Evolutionary conservation across 257 asterid species (phyloP), one percentile per base, ranked within the genome.

Genomic region (Jasminum sambac): DNA sequence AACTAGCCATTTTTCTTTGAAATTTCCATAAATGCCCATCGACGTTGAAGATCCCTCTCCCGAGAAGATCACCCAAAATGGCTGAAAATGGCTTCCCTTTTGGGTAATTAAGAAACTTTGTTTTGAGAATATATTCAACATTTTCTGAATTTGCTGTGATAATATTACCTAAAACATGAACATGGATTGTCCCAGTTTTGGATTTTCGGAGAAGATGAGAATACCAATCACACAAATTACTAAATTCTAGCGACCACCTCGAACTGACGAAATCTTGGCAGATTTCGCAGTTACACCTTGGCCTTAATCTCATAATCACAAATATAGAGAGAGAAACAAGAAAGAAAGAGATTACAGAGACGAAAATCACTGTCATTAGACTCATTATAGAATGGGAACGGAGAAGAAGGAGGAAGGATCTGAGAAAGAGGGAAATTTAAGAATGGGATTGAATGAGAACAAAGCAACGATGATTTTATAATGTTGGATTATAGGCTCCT

Each of bases 161-260:
- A 0, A 90, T 74, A 38, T 86, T 91, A 8, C 84, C 82, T 19
- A 88, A 89, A 2, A 90, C 90, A 43, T 90, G 98, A 10, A 92
- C 75, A 13, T 85, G 93, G 11, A 90, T 86, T 0, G 97, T 88
- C 21, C 94, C 94, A 3, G 87, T 83, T 0, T 91, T 77, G 2
- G 91, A 85, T 5, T 81, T 76, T 0, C 82, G 74, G 0, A 92
- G 86, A 1, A 92, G 91, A 72, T 88, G 84, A 13, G 97, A 39
- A 76, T 92, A 89, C 98, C 98, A 92, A 55, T 92, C 98, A 72
- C 94, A 82, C 0, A 89, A 82, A 80, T 86, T 92, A 76, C 79
- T 71, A 79, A 73, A 85, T 73, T 84, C 74, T 2, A 44, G 7
- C 4, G 86, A 5, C 98, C 98, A 92, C 39, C 77, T 74, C 0